phyloP scores from a whole-genome alignment of 1,284 basidiomycete genomes.

The Coniferiporia sulphurascens region DNA sequence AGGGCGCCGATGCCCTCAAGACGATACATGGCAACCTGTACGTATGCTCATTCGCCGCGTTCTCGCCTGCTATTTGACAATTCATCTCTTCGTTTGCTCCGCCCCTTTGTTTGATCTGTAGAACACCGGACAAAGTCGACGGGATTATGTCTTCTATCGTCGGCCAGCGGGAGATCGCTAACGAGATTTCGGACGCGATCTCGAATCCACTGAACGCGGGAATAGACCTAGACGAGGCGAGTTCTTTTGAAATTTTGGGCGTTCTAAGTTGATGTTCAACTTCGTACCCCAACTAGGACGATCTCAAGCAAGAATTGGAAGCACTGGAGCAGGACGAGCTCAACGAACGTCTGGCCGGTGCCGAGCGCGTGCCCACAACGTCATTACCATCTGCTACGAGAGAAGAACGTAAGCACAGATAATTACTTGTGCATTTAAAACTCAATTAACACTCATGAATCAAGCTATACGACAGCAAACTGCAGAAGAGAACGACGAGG shows the following conservation, averaged over 20 bases:
- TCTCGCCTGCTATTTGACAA: slow-evolving; percentile 7
- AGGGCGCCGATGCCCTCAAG: slow-evolving; percentile 88
- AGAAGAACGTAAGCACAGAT: slow-evolving; percentile 50
- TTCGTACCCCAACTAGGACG: slow-evolving; percentile 49
- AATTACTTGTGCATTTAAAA: no score
- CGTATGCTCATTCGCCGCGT: slow-evolving; percentile 31
- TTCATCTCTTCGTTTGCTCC: background rate
- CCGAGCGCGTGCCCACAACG: slow-evolving; percentile 89
- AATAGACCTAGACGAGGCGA: slow-evolving; percentile 70
- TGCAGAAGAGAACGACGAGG: slow-evolving; percentile 87
- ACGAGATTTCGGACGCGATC: slow-evolving; percentile 95
- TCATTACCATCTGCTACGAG: slow-evolving; percentile 60
- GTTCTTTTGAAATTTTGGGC: slow-evolving; percentile 22
- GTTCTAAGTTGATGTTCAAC: slow-evolving; percentile 13
- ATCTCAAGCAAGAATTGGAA: slow-evolving; percentile 79
- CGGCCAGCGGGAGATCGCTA: slow-evolving; percentile 92
- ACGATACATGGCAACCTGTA: slow-evolving; percentile 90
- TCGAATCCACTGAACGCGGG: slow-evolving; percentile 73
- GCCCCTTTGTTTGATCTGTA: slow-evolving; percentile 28
- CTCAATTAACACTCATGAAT: background rate
- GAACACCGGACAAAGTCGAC: slow-evolving; percentile 91
- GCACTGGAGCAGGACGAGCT: slow-evolving; percentile 91
- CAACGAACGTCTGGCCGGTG: slow-evolving; percentile 82
- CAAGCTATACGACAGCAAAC: slow-evolving; percentile 33
- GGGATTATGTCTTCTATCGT: slow-evolving; percentile 86